Conservation (phyloP, 2,329 filamentous ascomycete genomes). For the Byssothecium circinans region DNA sequence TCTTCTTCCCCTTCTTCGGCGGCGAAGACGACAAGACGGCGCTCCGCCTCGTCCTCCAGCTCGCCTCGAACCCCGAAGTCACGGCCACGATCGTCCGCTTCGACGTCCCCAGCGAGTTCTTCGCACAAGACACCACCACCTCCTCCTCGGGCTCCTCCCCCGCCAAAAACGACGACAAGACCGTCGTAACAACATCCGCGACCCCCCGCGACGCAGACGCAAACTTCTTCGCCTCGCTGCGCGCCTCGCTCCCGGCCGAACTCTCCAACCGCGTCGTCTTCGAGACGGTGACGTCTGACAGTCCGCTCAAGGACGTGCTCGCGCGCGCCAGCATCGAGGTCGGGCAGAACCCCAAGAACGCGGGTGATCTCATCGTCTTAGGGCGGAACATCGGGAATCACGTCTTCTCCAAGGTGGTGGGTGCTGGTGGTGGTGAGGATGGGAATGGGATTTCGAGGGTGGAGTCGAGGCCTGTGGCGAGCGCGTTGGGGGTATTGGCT, state of each 20-base stretch:
- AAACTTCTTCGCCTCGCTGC: slow-evolving; percentile 60
- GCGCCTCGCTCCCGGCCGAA: slow-evolving; percentile 56
- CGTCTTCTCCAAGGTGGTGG: slow-evolving; percentile 21
- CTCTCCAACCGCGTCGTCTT: slow-evolving; percentile 62
- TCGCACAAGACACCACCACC: slow-evolving; percentile 12
- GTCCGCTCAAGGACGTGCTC: slow-evolving; percentile 51
- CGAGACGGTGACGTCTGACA: slow-evolving; percentile 43
- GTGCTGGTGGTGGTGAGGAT: slow-evolving; percentile 1
- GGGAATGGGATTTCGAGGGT: slow-evolving; percentile 46
- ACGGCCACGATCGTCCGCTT: slow-evolving; percentile 75
- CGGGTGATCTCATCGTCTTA: slow-evolving; percentile 70
- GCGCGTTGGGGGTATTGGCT: slow-evolving; percentile 62
- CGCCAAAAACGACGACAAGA: slow-evolving; percentile 20
- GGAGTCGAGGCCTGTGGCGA: slow-evolving; percentile 31
- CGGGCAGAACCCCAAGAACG: slow-evolving; percentile 63
- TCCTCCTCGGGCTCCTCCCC: slow-evolving; percentile 10
- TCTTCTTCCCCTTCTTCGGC: slow-evolving; percentile 87
- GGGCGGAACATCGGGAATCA: slow-evolving; percentile 53
- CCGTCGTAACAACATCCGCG: slow-evolving; percentile 8
- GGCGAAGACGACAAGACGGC: slow-evolving; percentile 80
- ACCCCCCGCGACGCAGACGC: slow-evolving; percentile 48
- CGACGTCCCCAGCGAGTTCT: slow-evolving; percentile 31
- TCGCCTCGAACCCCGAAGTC: slow-evolving; percentile 76
- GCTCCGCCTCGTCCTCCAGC: slow-evolving; percentile 77
- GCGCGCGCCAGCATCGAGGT: slow-evolving; percentile 61